Conservation (phyloP, 805 yeast genomes). For the Ogataea kodamae region DNA sequence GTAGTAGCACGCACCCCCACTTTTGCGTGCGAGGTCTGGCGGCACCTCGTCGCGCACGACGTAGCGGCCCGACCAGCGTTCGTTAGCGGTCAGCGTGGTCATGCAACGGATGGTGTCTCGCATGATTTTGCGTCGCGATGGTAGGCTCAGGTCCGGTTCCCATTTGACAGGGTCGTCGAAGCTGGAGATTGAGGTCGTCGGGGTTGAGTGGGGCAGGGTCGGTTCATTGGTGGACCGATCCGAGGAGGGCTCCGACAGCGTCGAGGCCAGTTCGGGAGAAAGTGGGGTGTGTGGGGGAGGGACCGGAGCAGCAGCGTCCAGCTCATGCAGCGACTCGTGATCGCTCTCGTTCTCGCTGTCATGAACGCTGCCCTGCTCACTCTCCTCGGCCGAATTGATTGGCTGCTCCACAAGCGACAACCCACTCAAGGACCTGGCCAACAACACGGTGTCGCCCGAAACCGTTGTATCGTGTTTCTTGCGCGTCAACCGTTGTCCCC, state of each 20-base stretch:
- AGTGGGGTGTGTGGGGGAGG: conserved; percentile 3
- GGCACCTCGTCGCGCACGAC: conserved; percentile 26
- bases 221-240: conserved; percentile 8
- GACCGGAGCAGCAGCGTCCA: conserved; percentile 5
- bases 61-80: conserved; percentile 34
- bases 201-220: conserved; percentile 9
- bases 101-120: conserved; percentile 36
- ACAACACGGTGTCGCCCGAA: not conserved
- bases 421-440: not conserved
- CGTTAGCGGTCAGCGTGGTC: conserved; percentile 31
- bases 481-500: conserved; percentile 15
- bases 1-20: conserved; percentile 7
- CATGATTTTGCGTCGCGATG: conserved; percentile 26
- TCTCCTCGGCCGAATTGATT: conserved; percentile 20
- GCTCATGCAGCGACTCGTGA: conserved; percentile 16
- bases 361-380: conserved; percentile 10
- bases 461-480: conserved; percentile 1
- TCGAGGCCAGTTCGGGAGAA: conserved; percentile 9
- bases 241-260: conserved; percentile 7
- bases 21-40: conserved; percentile 5
- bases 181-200: conserved; percentile 13
- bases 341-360: conserved; percentile 23
- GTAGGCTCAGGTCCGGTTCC: conserved; percentile 12
- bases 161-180: conserved; percentile 9
- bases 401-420: not conserved